Base-by-base conservation (phyloP, 2,329 filamentous ascomycete species). In the Fusarium falciforme region DNA sequence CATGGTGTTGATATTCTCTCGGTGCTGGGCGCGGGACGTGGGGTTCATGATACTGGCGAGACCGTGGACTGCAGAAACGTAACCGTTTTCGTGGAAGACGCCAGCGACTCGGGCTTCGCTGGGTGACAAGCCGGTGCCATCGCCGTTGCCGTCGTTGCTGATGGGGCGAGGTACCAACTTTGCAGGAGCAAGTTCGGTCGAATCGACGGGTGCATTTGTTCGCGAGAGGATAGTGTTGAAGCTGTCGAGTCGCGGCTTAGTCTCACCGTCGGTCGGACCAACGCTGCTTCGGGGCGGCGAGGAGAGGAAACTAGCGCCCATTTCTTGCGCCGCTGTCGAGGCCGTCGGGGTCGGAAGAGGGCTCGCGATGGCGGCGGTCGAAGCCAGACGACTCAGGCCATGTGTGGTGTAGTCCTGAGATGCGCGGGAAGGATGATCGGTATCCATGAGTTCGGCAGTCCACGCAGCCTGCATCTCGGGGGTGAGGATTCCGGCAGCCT, bases 31-130 rank as follows among this genome's bases (percentile, higher is more conserved):
- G 55, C 76, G 76, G 6, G 74, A 78, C 2, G 78, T 79, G 5
- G 79, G 80, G 66, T 81, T 81, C 77, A 81, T 80, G 65, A 82
- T 82, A 54, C 81, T 81, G 7, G 80, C 78, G 2, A 82, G 72
- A 12, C 81, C 81, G 54, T 82, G 81, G 12, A 82, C 81, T 1
- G 79, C 78, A 25, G 81, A 82, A 6, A 82, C 79, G 44, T 78
- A 80, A 1, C 81, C 81, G 57, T 82, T 78, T 47, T 82, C 77
- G 31, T 82, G 80, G 40, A 81, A 81, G 0, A 82, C 80, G 16
- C 81, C 81, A 1, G 81, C 81, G 25, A 82, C 79, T 42, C 79
- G 78, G 1, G 81, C 81, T 70, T 82, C 81, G 12, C 79, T 79
- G 11, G 81, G 80, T 0, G 81, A 82, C 4, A 82, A 54, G 6